Conservation (phyloP, 2,329 filamentous ascomycete species). For the Trichophyton simii region DNA sequence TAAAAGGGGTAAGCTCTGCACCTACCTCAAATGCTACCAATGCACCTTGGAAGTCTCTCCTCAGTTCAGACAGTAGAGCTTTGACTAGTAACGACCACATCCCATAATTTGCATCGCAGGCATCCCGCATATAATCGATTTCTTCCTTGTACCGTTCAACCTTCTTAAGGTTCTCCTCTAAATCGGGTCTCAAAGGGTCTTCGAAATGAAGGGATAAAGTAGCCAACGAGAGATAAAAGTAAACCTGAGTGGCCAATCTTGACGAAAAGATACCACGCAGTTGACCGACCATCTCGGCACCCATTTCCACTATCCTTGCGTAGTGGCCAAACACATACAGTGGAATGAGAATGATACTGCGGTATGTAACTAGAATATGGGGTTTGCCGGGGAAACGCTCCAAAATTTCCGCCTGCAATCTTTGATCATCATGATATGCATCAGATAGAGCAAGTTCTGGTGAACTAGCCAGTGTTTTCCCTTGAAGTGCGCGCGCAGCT, state of each 20-base stretch:
- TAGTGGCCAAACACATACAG: slow-evolving; percentile 38
- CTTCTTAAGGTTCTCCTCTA: slow-evolving; percentile 36
- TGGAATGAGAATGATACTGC: slow-evolving; percentile 36
- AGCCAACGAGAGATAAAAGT: slow-evolving; percentile 36
- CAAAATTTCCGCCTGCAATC: slow-evolving; percentile 38
- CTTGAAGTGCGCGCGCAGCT: slow-evolving; percentile 46
- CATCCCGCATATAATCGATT: slow-evolving; percentile 40
- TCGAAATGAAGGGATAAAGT: slow-evolving; percentile 33
- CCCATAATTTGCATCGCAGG: slow-evolving; percentile 49
- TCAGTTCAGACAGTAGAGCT: slow-evolving; percentile 43
- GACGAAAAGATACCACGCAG: slow-evolving; percentile 36
- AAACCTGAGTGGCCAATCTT: slow-evolving; percentile 30
- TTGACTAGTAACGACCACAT: slow-evolving; percentile 46
- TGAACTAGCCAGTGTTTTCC: slow-evolving; percentile 43
- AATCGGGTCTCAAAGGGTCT: slow-evolving; percentile 31
- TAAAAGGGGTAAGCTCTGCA: background rate
- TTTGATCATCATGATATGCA: slow-evolving; percentile 38
- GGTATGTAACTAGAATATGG: slow-evolving; percentile 42
- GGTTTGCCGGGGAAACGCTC: slow-evolving; percentile 33
- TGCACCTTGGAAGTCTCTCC: slow-evolving; percentile 32
- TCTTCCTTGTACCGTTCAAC: slow-evolving; percentile 39
- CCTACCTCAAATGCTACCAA: slow-evolving; percentile 30
- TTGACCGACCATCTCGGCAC: slow-evolving; percentile 29
- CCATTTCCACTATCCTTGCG: slow-evolving; percentile 32
- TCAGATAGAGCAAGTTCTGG: slow-evolving; percentile 43